Base-by-base conservation (phyloP, 2,329 filamentous ascomycete genomes). In the Monilinia vaccinii-corymbosi region DNA sequence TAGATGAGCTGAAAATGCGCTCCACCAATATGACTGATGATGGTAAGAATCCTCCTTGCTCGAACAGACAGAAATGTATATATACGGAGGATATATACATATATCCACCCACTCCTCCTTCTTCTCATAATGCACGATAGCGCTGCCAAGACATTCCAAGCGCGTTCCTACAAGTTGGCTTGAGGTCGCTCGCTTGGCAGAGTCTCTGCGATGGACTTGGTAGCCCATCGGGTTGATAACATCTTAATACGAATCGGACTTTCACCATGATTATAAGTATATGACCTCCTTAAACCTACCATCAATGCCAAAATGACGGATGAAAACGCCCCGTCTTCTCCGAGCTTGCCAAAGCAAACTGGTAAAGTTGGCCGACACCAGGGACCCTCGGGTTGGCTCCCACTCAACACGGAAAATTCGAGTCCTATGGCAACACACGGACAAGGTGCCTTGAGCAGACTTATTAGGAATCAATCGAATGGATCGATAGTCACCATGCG, bases 391-490 rank as follows among this genome's bases (percentile, higher is more conserved):
- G 67, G 67, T 10, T 72, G 67, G 52, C 58, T 71, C 1, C 63
- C 66, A 10, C 64, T 71, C 38, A 66, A 46, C 38, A 56, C 47
- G 14, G 71, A 71, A 46, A 69, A 68, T 57, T 56, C 59, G 3
- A 70, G 60, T 48, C 68, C 69, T 32, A 68, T 72, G 67, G 63
- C 63, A 13, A 68, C 68, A 23, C 71, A 72, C 51, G 70, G 71
- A 18, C 56, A 67, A 40, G 71, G 71, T 10, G 60, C 63, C 18
- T 59, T 73, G 11, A 67, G 60, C 9, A 65, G 46, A 25, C 64
- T 73, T 8, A 71, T 73, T 31, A 68, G 62, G 34, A 66, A 65
- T 7, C 66, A 67, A n/a, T 71, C 70, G 9, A 67, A 62, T 48
- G 56, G 65, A 14, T 70, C 70, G 28, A 55, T 71, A 21, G 44